These are phyloP conservation scores for Raddia guianensis DNA, from an alignment of 176 grass and related monocot species.

Conservation along the genomic window DNA sequence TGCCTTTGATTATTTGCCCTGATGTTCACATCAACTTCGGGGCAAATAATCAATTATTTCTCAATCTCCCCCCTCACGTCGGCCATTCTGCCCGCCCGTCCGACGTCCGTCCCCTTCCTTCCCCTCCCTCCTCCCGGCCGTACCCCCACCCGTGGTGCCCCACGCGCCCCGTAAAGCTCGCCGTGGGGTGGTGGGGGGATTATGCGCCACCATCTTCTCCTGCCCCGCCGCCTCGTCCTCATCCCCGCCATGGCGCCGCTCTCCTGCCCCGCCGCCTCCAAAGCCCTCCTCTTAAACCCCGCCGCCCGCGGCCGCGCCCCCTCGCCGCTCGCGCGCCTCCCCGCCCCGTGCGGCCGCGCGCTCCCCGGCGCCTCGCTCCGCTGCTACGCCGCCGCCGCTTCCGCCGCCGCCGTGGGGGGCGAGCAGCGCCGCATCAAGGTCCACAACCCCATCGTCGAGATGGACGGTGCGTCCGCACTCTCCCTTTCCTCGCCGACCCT, in stretches of 20 bases:
- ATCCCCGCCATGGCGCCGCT: conserved; percentile 42
- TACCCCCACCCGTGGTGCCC: neutral
- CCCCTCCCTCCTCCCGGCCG: neutral
- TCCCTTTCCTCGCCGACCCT: neutral
- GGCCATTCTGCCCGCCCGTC: too few species aligned
- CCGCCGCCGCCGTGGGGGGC: conserved; percentile 39
- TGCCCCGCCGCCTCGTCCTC: conserved; percentile 25
- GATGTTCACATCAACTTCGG: too few species aligned
- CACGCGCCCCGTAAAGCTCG: neutral
- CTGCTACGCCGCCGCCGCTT: conserved; percentile 61
- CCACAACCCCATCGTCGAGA: conserved; percentile 95
- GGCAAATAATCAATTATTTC: too few species aligned
- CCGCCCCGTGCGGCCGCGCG: neutral
- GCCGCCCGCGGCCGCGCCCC: conserved; percentile 13
- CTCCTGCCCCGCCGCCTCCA: conserved; percentile 39
- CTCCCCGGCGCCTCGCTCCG: conserved; percentile 53
- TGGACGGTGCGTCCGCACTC: conserved; percentile 71
- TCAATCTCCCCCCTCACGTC: too few species aligned
- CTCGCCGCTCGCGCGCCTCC: conserved; percentile 28
- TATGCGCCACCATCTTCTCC: conserved; percentile 42
- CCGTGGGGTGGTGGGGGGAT: conserved; percentile 37
- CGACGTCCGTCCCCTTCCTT: neutral
- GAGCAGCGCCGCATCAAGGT: conserved; percentile 66
- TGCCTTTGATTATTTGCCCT: too few species aligned
- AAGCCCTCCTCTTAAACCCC: conserved; percentile 44